A percentile compares a stretch with the other conserved stretches of the same genome.
Evolutionary conservation across 768 basidiomycete species (phyloP).

Genomic region (Tephrocybe sp.): DNA sequence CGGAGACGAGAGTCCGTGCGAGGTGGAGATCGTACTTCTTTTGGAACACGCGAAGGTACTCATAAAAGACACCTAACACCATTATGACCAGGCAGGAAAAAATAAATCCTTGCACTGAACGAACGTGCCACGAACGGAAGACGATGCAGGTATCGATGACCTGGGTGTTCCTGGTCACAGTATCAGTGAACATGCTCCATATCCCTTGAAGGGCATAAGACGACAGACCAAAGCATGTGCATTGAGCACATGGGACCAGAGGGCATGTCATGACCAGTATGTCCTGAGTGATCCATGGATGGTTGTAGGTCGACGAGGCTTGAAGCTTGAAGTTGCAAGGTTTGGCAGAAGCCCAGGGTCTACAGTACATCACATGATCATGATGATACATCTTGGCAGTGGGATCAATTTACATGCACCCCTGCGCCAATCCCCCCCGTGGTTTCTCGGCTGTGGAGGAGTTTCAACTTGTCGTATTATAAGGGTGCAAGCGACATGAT

Average conservation of each 20-base stretch:
- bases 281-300: conserved; percentile 45
- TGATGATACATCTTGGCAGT: too few relatives aligned
- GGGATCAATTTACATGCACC: too few relatives aligned
- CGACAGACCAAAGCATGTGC: conserved; percentile 79
- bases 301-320: too few relatives aligned
- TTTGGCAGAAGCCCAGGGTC: too few relatives aligned
- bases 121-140: conserved; percentile 77
- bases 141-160: conserved; percentile 80
- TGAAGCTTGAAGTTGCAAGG: too few relatives aligned
- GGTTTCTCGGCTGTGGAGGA: too few relatives aligned
- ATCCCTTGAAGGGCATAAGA: not conserved
- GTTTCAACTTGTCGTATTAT: too few relatives aligned
- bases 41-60: conserved; percentile 71
- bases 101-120: conserved; percentile 50
- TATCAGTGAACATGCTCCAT: not conserved
- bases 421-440: too few relatives aligned
- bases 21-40: conserved; percentile 57
- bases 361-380: too few relatives aligned
- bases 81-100: conserved; percentile 66
- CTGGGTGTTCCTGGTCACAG: conserved; percentile 61
- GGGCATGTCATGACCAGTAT: conserved; percentile 48
- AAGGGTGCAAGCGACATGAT: too few relatives aligned
- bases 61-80: conserved; percentile 69
- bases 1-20: conserved; percentile 41
- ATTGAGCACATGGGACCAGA: conserved; percentile 57